Base-by-base conservation (phyloP, 257 asterid species). In the Craterostigma plantagineum region DNA sequence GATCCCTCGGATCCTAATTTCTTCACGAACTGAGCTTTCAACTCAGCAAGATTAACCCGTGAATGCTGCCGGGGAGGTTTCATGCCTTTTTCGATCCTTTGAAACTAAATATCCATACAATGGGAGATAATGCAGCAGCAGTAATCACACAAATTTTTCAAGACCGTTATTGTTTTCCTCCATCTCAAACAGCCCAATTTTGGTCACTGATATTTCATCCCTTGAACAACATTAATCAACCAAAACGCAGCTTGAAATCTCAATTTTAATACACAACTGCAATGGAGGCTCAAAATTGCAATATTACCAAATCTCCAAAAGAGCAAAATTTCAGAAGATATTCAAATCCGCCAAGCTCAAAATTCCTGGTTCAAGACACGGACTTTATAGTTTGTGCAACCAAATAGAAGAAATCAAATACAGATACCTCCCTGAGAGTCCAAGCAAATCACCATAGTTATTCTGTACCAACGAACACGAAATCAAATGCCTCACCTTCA, bases 1-100 rank as follows among this genome's bases (percentile, higher is more conserved):
- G 83, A 77, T 62, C 63, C 55, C 60, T 75, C 93, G 0, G 72
- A 70, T 62, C 94, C 94, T 4, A 85, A 66, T 54, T 72, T 84
- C 76, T 68, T 80, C 57, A 70, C 70, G 44, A 84, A 45, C 51
- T 66, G 91, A 58, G 78, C 69, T 68, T 75, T 81, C 74, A 77
- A 52, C 62, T 77, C 96, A 11, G 57, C 67, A 46, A 75, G 82
- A 75, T 70, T 69, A 74, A 77, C 65, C 55, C 92, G 86, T 14
- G 90, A 63, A 64, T 60, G 74, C 66, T 75, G 93, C 61, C 61
- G 61, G 54, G 92, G 81, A 10, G 90, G 81, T 53, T 73, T 73
- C 96, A 85, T 85, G 66, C 30, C 30, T 23, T 23, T 43, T 46
- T n/a, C n/a, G n/a, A 42, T 46, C 45, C 35, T 52, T 36, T 63